A percentile compares a stretch with the other conserved stretches of the same genome.
Evolutionary conservation across 306 rosid genomes (phyloP).

Genomic region (Rosa multiflora): DNA sequence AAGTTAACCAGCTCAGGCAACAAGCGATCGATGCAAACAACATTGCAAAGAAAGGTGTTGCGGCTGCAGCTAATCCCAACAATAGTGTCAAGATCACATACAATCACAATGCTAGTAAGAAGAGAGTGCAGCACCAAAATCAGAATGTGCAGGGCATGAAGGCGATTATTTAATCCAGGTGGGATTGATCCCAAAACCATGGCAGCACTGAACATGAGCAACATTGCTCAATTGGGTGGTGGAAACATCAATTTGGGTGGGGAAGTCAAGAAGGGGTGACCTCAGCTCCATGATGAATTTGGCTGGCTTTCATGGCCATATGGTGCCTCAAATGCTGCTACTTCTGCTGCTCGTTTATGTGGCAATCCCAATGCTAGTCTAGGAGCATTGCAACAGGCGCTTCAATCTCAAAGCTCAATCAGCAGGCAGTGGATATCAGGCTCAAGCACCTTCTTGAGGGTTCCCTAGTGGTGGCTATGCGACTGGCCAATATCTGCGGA

Average conservation of each 20-base stretch:
- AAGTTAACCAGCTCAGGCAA: conserved; percentile 31
- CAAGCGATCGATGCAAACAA: conserved; percentile 38
- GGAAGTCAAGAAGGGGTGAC: conserved; percentile 53
- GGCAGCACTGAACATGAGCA: conserved; percentile 64
- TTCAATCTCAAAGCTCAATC: conserved; percentile 48
- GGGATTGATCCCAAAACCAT: conserved; percentile 60
- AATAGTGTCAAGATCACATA: conserved; percentile 36
- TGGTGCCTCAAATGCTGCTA: conserved; percentile 21
- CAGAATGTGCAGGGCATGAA: conserved; percentile 48
- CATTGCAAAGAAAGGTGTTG: conserved; percentile 39
- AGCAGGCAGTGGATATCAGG: background rate
- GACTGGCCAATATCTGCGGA: conserved; percentile 51
- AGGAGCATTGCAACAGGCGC: conserved; percentile 30
- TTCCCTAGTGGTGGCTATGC: conserved; percentile 40
- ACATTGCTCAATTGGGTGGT: conserved; percentile 40
- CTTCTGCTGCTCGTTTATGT: conserved; percentile 38
- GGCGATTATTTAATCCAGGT: conserved; percentile 14
- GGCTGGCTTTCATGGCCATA: conserved; percentile 66
- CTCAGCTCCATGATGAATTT: conserved; percentile 69
- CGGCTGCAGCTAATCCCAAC: conserved; percentile 33
- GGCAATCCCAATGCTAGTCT: conserved; percentile 40
- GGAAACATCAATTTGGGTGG: conserved; percentile 49
- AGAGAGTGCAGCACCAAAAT: conserved; percentile 27
- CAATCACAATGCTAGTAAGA: conserved; percentile 45
- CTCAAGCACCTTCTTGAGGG: conserved; percentile 31